Evolutionary conservation across 2,329 filamentous ascomycete genomes (phyloP), one percentile per base, ranked within the genome.

Genomic region (Venturiaceae sp.): DNA sequence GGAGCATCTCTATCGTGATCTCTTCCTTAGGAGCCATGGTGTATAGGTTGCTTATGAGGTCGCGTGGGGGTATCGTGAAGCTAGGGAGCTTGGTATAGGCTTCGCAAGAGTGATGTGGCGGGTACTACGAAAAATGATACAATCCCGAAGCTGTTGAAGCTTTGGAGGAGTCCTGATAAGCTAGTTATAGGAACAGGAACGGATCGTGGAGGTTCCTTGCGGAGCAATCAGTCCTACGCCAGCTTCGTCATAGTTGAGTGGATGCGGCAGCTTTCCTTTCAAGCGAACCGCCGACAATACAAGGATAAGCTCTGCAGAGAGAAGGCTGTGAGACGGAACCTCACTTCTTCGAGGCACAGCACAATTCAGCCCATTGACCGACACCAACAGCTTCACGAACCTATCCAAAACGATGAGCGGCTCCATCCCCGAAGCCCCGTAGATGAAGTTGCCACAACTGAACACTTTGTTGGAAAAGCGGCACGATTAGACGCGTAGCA

Each of bases 1-100:
- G 80, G 60, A 95, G 80, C 62, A 82, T 78, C 55, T 86, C 82
- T 63, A 80, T 71, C 26, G 86, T 91, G 64, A 88, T 71, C 59
- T 73, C 67, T 50, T 50, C 14, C 19, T 21, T 19, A 6, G 44
- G 44, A 14, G 44, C 26, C 44, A 50, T 50, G 26, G 44, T 30
- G 13, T n/a, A n/a, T 30, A 50, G 7, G 26, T 30, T n/a, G 23
- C 16, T 47, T 30, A 16, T 28, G 44, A 46, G 41, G 41, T 46
- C 21, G 41, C 21, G 21, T 46, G 41, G 21, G n/a, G 41, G 4
- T 47, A 28, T 28, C 41, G 41, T 23, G 2, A 13, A 5, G 19
- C 2, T 23, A n/a, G n/a, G n/a, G n/a, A n/a, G n/a, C n/a, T n/a
- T n/a, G 21, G 39, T 23, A 44, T 13, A 21, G 39, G 26, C 39